These are phyloP conservation scores for Oryza punctata DNA, from an alignment of 176 grass and related monocot species.

Conservation along the genomic window DNA sequence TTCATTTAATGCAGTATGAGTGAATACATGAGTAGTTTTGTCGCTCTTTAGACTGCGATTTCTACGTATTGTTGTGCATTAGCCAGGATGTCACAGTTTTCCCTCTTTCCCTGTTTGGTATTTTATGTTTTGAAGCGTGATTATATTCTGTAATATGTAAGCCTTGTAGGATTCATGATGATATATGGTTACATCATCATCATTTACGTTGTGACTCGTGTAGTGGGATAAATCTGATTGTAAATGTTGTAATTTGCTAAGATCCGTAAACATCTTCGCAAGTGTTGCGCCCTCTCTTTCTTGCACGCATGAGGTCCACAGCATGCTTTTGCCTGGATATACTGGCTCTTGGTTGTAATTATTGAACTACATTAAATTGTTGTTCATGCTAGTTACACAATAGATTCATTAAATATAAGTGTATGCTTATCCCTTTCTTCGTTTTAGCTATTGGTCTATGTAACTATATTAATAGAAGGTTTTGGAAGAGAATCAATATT, in stretches of 20 bases:
- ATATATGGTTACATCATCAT: background rate
- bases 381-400: background rate
- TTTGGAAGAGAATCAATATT: background rate
- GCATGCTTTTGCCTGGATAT: background rate
- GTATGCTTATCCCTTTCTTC: background rate
- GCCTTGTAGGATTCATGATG: background rate
- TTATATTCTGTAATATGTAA: background rate
- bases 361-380: background rate
- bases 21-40: background rate
- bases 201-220: background rate
- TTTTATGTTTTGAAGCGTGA: background rate
- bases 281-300: background rate
- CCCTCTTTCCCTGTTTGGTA: background rate
- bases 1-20: slow-evolving; percentile 7
- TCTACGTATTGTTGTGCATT: background rate
- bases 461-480: background rate
- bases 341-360: background rate
- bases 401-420: slow-evolving; percentile 1
- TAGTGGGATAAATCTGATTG: background rate
- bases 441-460: background rate
- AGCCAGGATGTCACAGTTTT: background rate
- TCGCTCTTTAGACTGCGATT: background rate
- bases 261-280: background rate
- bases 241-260: background rate
- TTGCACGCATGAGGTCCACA: background rate